Base-by-base conservation (phyloP, 306 rosid species). In the Trifolium dubium region DNA sequence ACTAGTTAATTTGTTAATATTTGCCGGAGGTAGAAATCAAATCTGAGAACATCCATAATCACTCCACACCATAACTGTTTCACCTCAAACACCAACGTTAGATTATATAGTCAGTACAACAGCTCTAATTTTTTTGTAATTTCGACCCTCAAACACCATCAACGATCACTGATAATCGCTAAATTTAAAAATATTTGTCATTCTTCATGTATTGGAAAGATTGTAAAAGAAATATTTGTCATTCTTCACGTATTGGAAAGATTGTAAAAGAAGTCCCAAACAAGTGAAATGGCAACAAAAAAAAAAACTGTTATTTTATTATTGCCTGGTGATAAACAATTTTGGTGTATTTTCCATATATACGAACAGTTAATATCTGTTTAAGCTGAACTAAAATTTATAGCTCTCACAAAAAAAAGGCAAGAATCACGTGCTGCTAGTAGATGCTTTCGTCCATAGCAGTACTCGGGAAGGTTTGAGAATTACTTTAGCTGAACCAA, bases 401-500 rank as follows among this genome's bases (percentile, higher is more conserved):
- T 64, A 67, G 80, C 75, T 77, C 53, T 72, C 34, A 62, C 69
- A 72, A 73, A 77, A 73, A 5, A 28, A 64, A 75, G 80, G 78
- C 78, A 59, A 73, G 81, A 77, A 80, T 73, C 67, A 73, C 41
- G 80, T 13, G 78, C 80, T 67, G 82, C 82, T 31, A 11, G 77
- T 46, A 56, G 70, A 83, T 67, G 68, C 77, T 54, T 80, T 77
- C 55, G 80, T 80, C 82, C 77, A 40, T 71, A 47, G 71, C 78
- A 68, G 74, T 58, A 72, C 79, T 72, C 67, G 34, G 11, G 31
- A 62, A 74, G 67, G 55, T 35, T 32, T 47, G 3, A 46, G 78
- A 79, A 83, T 69, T 83, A 85, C 87, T 74, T 80, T 62, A 74
- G 64, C 39, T 79, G 80, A 75, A 80, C 60, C 23, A 62, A 74